phyloP scores from a whole-genome alignment of 345 rosid genomes.

The Erodium maritimum region DNA sequence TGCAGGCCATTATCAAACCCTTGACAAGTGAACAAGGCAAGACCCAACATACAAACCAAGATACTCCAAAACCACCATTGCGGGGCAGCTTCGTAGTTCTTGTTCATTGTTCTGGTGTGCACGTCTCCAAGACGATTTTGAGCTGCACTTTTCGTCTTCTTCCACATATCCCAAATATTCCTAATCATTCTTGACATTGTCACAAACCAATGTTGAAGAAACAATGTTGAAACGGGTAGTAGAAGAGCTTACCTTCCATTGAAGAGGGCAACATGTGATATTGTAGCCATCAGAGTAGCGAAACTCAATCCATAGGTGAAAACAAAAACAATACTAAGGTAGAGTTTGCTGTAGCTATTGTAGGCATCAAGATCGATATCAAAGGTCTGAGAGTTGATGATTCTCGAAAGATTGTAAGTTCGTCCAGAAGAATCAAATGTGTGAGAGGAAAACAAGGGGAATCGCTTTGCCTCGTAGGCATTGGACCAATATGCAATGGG shows the following conservation, averaged over 20 bases:
- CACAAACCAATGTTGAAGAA: not conserved
- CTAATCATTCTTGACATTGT: slow-evolving; percentile 12
- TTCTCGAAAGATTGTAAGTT: slow-evolving; percentile 37
- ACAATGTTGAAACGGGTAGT: not conserved
- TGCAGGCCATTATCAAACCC: slow-evolving; percentile 67
- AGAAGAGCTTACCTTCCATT: slow-evolving; percentile 48
- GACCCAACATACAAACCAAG: slow-evolving; percentile 26
- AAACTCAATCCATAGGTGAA: slow-evolving; percentile 57
- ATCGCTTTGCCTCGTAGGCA: slow-evolving; percentile 30
- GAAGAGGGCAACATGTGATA: slow-evolving; percentile 71
- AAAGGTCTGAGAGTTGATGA: slow-evolving; percentile 34
- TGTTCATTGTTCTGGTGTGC: slow-evolving; percentile 73
- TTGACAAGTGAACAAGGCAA: slow-evolving; percentile 53
- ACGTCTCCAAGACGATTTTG: slow-evolving; percentile 40
- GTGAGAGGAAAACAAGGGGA: slow-evolving; percentile 31
- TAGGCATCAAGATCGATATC: slow-evolving; percentile 35
- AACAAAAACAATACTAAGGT: slow-evolving; percentile 51
- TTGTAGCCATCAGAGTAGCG: slow-evolving; percentile 42
- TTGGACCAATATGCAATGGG: slow-evolving; percentile 29
- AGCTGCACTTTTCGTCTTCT: slow-evolving; percentile 30
- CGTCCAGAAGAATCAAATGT: slow-evolving; percentile 28
- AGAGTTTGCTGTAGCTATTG: slow-evolving; percentile 54
- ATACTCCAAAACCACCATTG: slow-evolving; percentile 65
- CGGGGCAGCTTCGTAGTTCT: slow-evolving; percentile 67
- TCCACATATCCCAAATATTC: slow-evolving; percentile 56